Percentiles rank a stretch among this genome's conserved stretches.
Evolutionary conservation across 805 yeast genomes (phyloP).

Genomic region (Pichia heedii): DNA sequence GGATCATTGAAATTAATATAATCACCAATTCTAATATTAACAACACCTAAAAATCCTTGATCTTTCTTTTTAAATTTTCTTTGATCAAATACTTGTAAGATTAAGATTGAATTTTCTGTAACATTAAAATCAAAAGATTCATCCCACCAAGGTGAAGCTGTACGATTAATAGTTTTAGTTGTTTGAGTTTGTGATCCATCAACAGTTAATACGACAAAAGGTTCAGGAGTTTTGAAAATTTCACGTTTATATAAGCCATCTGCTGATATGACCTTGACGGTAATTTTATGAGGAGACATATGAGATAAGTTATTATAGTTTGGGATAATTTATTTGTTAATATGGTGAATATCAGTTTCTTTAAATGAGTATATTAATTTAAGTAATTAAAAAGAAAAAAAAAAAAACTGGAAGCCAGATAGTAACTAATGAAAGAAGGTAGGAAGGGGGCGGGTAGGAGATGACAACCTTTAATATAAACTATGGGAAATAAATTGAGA

Average conservation of each 20-base stretch:
- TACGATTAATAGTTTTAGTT: slow-evolving; percentile 87
- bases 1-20: slow-evolving; percentile 55
- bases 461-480: too few species aligned
- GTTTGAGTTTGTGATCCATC: slow-evolving; percentile 96
- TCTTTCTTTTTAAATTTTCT: slow-evolving; percentile 96
- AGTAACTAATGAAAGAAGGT: not conserved
- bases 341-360: too few species aligned
- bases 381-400: too few species aligned
- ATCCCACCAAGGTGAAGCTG: slow-evolving; percentile 97
- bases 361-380: too few species aligned
- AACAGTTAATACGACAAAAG: slow-evolving; percentile 95
- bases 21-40: slow-evolving; percentile 83
- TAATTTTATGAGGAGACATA: slow-evolving; percentile 30
- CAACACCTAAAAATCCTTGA: slow-evolving; percentile 96
- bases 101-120: slow-evolving; percentile 73
- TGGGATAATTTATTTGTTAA: not conserved
- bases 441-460: not conserved
- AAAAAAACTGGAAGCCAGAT: too few species aligned
- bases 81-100: slow-evolving; percentile 93
- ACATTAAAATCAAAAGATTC: slow-evolving; percentile 76
- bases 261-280: slow-evolving; percentile 83
- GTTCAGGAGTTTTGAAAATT: slow-evolving; percentile 93
- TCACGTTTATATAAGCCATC: slow-evolving; percentile 94
- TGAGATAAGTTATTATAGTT: too few species aligned
- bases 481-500: too few species aligned